Evolutionary conservation across 768 basidiomycete species (phyloP), one percentile per base, ranked within the genome.

Genomic region (Rhizopogon salebrosus): DNA sequence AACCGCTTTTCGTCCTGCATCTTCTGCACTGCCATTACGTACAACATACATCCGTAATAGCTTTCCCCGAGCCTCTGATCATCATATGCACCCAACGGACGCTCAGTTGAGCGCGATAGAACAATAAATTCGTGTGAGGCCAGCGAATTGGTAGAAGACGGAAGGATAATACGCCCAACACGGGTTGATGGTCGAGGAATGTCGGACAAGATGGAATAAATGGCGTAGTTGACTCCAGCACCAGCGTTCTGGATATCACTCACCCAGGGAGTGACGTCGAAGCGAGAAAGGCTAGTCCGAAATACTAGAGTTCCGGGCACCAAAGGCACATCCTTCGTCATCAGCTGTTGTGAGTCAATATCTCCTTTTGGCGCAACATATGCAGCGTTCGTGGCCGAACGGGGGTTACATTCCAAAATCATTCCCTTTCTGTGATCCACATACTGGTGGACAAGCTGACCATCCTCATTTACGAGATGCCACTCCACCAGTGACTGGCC

Each of bases 221-320:
- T 8, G 8, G 51, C 46, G 23, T 62, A 31, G 31, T 31, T 43
- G 1, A 46, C 20, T 5, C 27, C 46, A 11, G 11, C 31, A 2
- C 40, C 24, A 13, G 13, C 35, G 11, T 20, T 34, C 4, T 37
- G 24, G 6, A 7, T 27, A n/a, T 27, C 20, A 9, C 49, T 41
- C 34, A 53, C 8, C 24, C 18, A n/a, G n/a, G n/a, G 53, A 22
- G 20, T 23, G 13, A 61, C 57, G 26, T n/a, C 34, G 18, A 63
- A 59, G 6, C 18, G 16, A 3, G 57, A 45, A 11, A 49, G 51
- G 16, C 49, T 59, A 8, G 62, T 63, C 6, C 55, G 57, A 41
- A 64, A 63, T 48, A 63, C n/a, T 40, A 63, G 62, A 11, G 62
- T 57, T 2, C 62, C 62, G 1, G 14, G n/a, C 0, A 54, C 52